phyloP scores from a whole-genome alignment of 768 basidiomycete species.

The Auricularia sp. region DNA sequence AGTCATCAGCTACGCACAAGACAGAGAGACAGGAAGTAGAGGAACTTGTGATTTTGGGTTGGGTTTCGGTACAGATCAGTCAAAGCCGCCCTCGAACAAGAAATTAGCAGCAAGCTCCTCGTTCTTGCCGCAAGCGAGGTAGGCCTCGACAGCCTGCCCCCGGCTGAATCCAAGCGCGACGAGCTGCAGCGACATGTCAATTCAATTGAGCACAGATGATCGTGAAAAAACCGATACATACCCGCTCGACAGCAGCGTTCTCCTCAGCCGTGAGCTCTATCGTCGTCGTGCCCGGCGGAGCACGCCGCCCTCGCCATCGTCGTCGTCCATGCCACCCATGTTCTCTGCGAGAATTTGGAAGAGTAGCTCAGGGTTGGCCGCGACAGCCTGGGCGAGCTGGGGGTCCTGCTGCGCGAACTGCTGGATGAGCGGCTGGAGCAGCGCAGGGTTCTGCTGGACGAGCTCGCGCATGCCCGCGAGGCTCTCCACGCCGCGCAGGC shows the following conservation, averaged over 20 bases:
- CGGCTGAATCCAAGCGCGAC: conserved; percentile 82
- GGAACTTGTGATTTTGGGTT: too few relatives aligned
- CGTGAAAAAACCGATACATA: conserved; percentile 31
- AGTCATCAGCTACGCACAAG: too few relatives aligned
- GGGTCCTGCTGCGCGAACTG: conserved; percentile 73
- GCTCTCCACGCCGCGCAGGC: conserved; percentile 50
- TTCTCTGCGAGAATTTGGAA: conserved; percentile 48
- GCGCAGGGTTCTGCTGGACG: conserved; percentile 64
- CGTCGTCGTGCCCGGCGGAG: conserved; percentile 44
- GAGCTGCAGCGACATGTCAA: conserved; percentile 37
- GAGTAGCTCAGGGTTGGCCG: conserved; percentile 62
- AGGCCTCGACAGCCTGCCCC: conserved; percentile 77
- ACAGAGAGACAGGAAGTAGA: too few relatives aligned
- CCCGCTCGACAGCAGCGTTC: conserved; percentile 77
- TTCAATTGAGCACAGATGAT: not conserved
- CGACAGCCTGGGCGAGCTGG: conserved; percentile 55
- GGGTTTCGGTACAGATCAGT: conserved; percentile 12
- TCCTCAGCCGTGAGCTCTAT: conserved; percentile 82
- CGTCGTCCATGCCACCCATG: conserved; percentile 26
- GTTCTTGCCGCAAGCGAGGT: conserved; percentile 91
- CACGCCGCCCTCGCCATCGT: conserved; percentile 17
- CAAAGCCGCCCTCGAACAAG: conserved; percentile 67
- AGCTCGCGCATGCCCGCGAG: conserved; percentile 65
- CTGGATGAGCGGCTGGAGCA: conserved; percentile 74
- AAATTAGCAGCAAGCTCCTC: conserved; percentile 95